Evolutionary conservation across 2,329 filamentous ascomycete species (phyloP).

Genomic region (Botryotinia convoluta): DNA sequence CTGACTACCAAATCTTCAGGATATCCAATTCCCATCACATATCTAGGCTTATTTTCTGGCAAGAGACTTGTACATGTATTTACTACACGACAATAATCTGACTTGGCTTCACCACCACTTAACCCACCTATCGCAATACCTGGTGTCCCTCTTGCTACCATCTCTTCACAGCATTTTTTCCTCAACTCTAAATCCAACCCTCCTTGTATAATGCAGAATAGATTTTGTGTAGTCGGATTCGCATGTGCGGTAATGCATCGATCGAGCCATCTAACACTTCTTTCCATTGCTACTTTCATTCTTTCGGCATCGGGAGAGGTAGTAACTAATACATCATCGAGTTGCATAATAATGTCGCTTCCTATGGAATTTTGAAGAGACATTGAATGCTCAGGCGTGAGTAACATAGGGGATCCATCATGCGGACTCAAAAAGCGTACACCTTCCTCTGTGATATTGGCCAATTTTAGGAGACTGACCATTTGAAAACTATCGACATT

Average conservation of each 20-base stretch:
- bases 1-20: constrained; percentile 94
- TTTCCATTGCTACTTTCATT: constrained; percentile 92
- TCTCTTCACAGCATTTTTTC: constrained; percentile 76
- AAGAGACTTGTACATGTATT: constrained; percentile 79
- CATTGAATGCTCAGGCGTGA: constrained; percentile 97
- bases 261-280: constrained; percentile 93
- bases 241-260: constrained; percentile 88
- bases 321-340: constrained; percentile 96
- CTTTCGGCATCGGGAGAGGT: constrained; percentile 85
- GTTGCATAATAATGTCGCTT: constrained; percentile 98
- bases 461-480: constrained; percentile 92
- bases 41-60: constrained; percentile 89
- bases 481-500: constrained; percentile 79
- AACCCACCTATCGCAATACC: constrained; percentile 95
- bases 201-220: constrained; percentile 98
- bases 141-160: constrained; percentile 87
- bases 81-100: constrained; percentile 88
- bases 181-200: constrained; percentile 87
- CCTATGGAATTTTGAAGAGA: constrained; percentile 94
- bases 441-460: constrained; percentile 88
- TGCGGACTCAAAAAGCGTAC: constrained; percentile 96
- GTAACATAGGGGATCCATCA: constrained; percentile 91
- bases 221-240: constrained; percentile 78
- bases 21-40: constrained; percentile 98
- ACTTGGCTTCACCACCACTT: constrained; percentile 92